Base-by-base conservation (phyloP, 2,329 filamentous ascomycete genomes). In the Beauveria pseudobassiana region DNA sequence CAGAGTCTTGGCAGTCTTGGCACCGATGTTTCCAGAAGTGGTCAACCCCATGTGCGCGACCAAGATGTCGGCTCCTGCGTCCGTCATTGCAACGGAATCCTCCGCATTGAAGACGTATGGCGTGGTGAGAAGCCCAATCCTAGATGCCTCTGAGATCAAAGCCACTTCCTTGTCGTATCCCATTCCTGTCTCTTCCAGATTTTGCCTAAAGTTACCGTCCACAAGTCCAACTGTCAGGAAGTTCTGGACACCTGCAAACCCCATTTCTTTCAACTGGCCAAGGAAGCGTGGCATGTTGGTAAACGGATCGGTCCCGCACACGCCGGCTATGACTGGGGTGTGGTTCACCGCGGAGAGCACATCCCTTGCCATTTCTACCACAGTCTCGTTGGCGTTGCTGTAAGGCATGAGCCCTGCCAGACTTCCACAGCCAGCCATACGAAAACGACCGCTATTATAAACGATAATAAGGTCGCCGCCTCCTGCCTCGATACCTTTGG, bases 141-240 rank as follows among this genome's bases (percentile, higher is more conserved):
- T 73, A 49, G 78, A 80, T 2, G 88, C 87, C n/a, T 77, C 67
- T 10, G 77, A 76, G 50, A 90, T 80, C 79, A 89, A 84, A 55
- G 86, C 84, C 2, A 90, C 87, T 69, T 91, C 87, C 8, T 79
- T 73, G 18, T 80, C 81, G 67, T 85, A 90, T 1, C 83, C 82
- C 86, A 90, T 90, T 9, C 84, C 87, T 1, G 87, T 90, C 71
- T 89, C 87, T 69, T 90, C 88, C 2, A 91, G 77, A 65, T 87
- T 86, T 24, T 79, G 77, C 12, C 88, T 80, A 69, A 90, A 90
- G 10, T 78, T 78, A 1, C 86, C 87, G 70, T 90, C 87, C 40
- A 90, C 86, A 24, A 90, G 74, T 0, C 87, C 87, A 2, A 90
- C 87, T 0, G 87, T 90, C 1, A 87, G 87, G 69, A 90, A 90